These are phyloP conservation scores for Ambrosiella xylebori DNA, from an alignment of 2,329 filamentous ascomycete species.

Conservation along the genomic window DNA sequence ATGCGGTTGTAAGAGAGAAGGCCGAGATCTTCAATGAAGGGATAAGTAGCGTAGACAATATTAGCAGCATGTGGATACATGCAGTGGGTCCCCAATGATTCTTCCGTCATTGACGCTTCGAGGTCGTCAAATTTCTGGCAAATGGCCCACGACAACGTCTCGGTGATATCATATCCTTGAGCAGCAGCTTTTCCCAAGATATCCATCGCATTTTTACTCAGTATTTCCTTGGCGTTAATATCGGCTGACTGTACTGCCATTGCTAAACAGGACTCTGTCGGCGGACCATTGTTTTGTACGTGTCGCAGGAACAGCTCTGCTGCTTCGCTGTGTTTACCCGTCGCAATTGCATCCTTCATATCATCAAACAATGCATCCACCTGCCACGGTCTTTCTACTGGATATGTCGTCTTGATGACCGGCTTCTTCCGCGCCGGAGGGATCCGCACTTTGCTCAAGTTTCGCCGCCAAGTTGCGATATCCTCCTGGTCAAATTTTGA, in stretches of 20 bases:
- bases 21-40: slow-evolving; percentile 4
- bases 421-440: not conserved
- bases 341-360: slow-evolving; percentile 8
- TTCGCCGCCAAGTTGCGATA: not conserved
- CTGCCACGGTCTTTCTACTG: not conserved
- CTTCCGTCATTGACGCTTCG: not conserved
- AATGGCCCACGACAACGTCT: slow-evolving; percentile 5
- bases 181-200: slow-evolving; percentile 4
- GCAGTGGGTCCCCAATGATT: not conserved
- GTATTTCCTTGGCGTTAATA: not conserved
- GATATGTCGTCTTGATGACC: not conserved
- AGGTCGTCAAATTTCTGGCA: slow-evolving; percentile 2
- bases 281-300: slow-evolving; percentile 3
- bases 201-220: not conserved
- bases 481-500: not conserved
- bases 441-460: not conserved
- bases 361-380: slow-evolving; percentile 3
- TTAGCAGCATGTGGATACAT: slow-evolving; percentile 6
- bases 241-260: slow-evolving; percentile 10
- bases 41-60: not conserved
- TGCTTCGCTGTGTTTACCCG: not conserved
- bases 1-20: slow-evolving; percentile 9
- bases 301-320: slow-evolving; percentile 6
- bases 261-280: slow-evolving; percentile 5
- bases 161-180: slow-evolving; percentile 7